A percentile compares a stretch with the other conserved stretches of the same genome.
Evolutionary conservation across 176 grass and related monocot species (phyloP).

Genomic region (Thalia dealbata): DNA sequence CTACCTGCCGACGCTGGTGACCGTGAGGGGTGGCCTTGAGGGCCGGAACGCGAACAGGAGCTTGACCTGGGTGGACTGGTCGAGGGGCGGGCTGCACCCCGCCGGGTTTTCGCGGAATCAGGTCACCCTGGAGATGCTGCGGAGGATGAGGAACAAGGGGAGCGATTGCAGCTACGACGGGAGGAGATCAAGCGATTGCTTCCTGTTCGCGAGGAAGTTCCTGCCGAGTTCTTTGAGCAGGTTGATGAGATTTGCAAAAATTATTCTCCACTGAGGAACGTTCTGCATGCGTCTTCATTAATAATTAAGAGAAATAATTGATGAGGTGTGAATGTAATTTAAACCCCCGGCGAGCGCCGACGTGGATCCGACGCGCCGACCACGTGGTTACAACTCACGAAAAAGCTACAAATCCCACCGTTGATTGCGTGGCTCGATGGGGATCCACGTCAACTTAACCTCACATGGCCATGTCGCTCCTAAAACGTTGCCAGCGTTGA

Average conservation of each 20-base stretch:
- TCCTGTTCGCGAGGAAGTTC: conserved; percentile 78
- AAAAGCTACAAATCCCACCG: too few relatives aligned
- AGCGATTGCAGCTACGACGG: conserved; percentile 48
- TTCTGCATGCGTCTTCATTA: too few relatives aligned
- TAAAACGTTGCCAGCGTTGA: too few relatives aligned
- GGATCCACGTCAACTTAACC: too few relatives aligned
- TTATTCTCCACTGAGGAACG: too few relatives aligned
- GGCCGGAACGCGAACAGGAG: conserved; percentile 38
- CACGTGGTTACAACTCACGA: too few relatives aligned
- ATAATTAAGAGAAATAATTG: too few relatives aligned
- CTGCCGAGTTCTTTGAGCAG: conserved; percentile 28
- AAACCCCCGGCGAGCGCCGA: too few relatives aligned
- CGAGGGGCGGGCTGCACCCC: conserved; percentile 21
- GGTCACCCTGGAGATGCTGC: conserved; percentile 30
- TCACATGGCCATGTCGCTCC: too few relatives aligned
- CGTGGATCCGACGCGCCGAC: too few relatives aligned
- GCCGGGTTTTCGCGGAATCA: conserved; percentile 18
- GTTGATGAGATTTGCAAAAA: conserved; percentile 33
- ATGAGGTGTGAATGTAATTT: too few relatives aligned
- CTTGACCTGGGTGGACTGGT: conserved; percentile 54
- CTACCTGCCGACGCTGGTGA: conserved; percentile 28
- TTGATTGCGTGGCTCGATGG: too few relatives aligned
- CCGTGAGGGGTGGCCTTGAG: conserved; percentile 8
- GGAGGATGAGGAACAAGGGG: conserved; percentile 31
- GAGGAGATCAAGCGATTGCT: conserved; percentile 19